A percentile compares a stretch with the other conserved stretches of the same genome.
Evolutionary conservation across 2,329 filamentous ascomycete species (phyloP).

Genomic region (Juglanconis juglandina): DNA sequence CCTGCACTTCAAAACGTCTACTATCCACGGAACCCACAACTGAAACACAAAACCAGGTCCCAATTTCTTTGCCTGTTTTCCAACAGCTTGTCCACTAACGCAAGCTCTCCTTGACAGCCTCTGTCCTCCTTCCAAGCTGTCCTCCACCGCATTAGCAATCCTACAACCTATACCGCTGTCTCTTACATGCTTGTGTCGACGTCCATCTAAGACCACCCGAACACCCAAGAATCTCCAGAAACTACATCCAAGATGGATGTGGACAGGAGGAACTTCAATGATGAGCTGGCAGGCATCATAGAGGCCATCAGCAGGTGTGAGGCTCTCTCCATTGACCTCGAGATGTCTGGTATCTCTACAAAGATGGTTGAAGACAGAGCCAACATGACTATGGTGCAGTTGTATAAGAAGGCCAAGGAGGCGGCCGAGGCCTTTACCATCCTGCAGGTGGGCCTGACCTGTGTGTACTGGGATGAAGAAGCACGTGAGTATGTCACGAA

Average conservation of each 20-base stretch:
- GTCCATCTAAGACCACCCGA: not conserved
- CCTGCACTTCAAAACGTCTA: no score
- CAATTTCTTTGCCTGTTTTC: no score
- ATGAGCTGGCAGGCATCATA: slow-evolving; percentile 28
- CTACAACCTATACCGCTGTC: not conserved
- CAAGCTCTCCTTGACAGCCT: no score
- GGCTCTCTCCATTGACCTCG: slow-evolving; percentile 34
- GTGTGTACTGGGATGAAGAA: slow-evolving; percentile 21
- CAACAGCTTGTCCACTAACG: no score
- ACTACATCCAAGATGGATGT: slow-evolving; percentile 25
- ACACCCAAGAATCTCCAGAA: not conserved
- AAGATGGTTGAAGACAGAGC: not conserved
- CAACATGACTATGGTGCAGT: slow-evolving; percentile 16
- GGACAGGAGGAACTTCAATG: slow-evolving; percentile 26
- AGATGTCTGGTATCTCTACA: slow-evolving; percentile 34
- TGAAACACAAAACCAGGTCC: no score
- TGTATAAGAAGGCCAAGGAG: slow-evolving; percentile 27
- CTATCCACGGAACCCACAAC: no score
- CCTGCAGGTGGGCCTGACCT: slow-evolving; percentile 36
- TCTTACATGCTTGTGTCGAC: not conserved
- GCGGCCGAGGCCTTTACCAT: slow-evolving; percentile 30
- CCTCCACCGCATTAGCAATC: no score
- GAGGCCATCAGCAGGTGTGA: slow-evolving; percentile 26
- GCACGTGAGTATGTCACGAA: slow-evolving; percentile 22
- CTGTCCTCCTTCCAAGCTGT: no score